Evolutionary conservation across 2,329 filamentous ascomycete genomes (phyloP).

Genomic region (Penicillium hordei): DNA sequence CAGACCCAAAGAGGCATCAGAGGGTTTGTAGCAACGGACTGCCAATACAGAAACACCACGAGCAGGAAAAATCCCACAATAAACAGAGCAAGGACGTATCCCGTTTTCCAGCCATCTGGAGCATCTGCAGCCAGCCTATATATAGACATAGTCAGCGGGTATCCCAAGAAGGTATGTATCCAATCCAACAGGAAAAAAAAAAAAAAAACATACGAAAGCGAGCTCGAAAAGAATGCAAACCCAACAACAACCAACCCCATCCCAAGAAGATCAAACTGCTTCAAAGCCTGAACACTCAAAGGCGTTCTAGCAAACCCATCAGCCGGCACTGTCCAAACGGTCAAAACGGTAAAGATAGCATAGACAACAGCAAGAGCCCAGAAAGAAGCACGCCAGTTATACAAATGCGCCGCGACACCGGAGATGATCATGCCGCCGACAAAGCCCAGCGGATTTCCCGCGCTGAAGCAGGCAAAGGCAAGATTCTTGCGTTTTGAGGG

Average conservation of each 20-base stretch:
- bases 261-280: slow-evolving; percentile 61
- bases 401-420: slow-evolving; percentile 61
- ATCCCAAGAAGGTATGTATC: background rate
- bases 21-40: slow-evolving; percentile 52
- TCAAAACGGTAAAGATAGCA: slow-evolving; percentile 57
- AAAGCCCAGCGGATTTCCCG: slow-evolving; percentile 59
- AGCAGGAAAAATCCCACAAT: slow-evolving; percentile 60
- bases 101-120: slow-evolving; percentile 60
- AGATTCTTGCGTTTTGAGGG: slow-evolving; percentile 63
- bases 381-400: slow-evolving; percentile 64
- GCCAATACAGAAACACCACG: slow-evolving; percentile 61
- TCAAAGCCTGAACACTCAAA: slow-evolving; percentile 50
- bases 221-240: slow-evolving; percentile 64
- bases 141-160: slow-evolving; percentile 16
- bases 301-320: slow-evolving; percentile 50
- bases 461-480: slow-evolving; percentile 63
- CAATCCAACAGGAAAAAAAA: background rate
- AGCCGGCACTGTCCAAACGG: slow-evolving; percentile 61
- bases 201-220: slow-evolving; percentile 52
- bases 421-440: slow-evolving; percentile 60
- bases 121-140: slow-evolving; percentile 53
- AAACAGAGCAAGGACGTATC: slow-evolving; percentile 63
- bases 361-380: slow-evolving; percentile 65
- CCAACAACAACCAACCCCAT: slow-evolving; percentile 62
- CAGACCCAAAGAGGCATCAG: slow-evolving; percentile 58